Conservation (phyloP, 257 asterid species). For the Gentiana straminea region DNA sequence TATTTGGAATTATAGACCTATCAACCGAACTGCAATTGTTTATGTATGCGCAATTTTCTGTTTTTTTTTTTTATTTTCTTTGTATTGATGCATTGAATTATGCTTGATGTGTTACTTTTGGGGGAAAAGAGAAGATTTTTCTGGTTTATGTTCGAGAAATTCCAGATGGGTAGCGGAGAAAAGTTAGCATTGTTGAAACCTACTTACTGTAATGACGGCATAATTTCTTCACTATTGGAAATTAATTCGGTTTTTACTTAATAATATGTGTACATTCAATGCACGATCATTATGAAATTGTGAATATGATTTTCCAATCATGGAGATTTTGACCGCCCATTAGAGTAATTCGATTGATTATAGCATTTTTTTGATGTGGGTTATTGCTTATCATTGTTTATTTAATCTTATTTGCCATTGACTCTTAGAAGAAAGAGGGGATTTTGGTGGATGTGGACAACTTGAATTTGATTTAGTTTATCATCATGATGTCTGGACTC, state of each 20-base stretch:
- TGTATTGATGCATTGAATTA: too few relatives aligned
- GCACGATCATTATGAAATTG: background rate
- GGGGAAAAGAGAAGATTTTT: slow-evolving; percentile 12
- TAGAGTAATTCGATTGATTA: background rate
- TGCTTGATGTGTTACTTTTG: slow-evolving; percentile 4
- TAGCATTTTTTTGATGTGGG: background rate
- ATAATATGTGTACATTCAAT: background rate
- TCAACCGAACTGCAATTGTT: background rate
- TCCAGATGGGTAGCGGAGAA: slow-evolving; percentile 5
- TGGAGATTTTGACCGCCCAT: background rate
- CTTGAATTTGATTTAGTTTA: slow-evolving; percentile 5
- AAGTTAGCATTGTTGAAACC: slow-evolving; percentile 1
- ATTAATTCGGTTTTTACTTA: background rate
- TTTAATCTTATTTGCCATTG: too few relatives aligned
- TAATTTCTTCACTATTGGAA: too few relatives aligned
- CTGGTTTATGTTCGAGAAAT: slow-evolving; percentile 6
- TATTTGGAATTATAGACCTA: slow-evolving; percentile 3
- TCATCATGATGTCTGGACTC: background rate
- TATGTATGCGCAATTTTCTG: background rate
- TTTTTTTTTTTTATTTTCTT: background rate
- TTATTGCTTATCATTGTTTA: background rate
- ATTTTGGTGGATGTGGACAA: slow-evolving; percentile 1
- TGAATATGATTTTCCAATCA: background rate
- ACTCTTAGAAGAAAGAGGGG: too few relatives aligned
- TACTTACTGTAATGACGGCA: background rate